Conservation (phyloP, 2,329 filamentous ascomycete genomes). For the Zarea fungicola region DNA sequence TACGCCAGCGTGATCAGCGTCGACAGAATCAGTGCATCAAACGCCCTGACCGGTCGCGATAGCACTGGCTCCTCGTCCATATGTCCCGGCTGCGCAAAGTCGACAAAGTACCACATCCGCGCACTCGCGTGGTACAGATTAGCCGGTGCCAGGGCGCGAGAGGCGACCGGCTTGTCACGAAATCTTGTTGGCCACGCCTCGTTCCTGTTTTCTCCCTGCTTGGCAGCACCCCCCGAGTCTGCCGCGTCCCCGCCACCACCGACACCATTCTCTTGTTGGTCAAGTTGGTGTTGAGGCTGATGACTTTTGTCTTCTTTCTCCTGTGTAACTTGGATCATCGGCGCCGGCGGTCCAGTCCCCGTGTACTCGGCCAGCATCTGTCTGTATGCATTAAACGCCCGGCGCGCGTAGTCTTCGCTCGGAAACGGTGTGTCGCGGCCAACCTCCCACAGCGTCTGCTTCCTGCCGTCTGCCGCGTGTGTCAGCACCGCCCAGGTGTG, state of each 20-base stretch:
- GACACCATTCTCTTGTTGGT: too few relatives aligned
- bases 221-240: background rate
- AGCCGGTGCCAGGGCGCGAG: slow-evolving; percentile 16
- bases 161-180: slow-evolving; percentile 14
- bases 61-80: slow-evolving; percentile 4
- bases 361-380: slow-evolving; percentile 13
- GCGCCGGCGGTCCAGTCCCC: background rate
- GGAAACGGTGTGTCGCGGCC: slow-evolving; percentile 13
- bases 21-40: slow-evolving; percentile 17
- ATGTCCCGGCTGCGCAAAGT: slow-evolving; percentile 11
- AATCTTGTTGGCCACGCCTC: slow-evolving; percentile 7
- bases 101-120: slow-evolving; percentile 20
- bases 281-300: too few relatives aligned
- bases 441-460: slow-evolving; percentile 16
- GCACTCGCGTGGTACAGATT: slow-evolving; percentile 17
- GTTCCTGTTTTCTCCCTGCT: background rate
- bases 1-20: slow-evolving; percentile 14
- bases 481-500: slow-evolving; percentile 17
- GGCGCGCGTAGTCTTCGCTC: slow-evolving; percentile 13
- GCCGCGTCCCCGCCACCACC: too few relatives aligned
- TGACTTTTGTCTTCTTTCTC: too few relatives aligned
- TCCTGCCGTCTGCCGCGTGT: slow-evolving; percentile 8
- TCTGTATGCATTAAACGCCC: slow-evolving; percentile 17
- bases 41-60: slow-evolving; percentile 16
- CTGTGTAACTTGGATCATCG: too few relatives aligned